These are phyloP conservation scores for Trichoderma simmonsii DNA, from an alignment of 2,329 filamentous ascomycete species.

Conservation along the genomic window DNA sequence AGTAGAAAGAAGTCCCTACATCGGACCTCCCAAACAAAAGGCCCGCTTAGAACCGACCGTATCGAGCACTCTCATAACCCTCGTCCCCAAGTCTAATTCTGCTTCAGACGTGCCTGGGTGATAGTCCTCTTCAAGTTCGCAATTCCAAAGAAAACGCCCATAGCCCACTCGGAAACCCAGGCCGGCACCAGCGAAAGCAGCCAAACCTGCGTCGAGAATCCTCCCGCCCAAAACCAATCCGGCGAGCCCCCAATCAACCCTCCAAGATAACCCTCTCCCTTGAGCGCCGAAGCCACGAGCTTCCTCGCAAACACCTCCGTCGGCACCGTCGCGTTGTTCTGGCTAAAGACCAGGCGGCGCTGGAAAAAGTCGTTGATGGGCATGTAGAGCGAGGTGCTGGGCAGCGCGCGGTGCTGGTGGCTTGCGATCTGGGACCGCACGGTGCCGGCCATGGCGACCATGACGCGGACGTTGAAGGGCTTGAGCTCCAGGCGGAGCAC, in stretches of 20 bases:
- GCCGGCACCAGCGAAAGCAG: slow-evolving; percentile 25
- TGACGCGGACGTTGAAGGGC: slow-evolving; percentile 55
- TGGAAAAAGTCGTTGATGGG: slow-evolving; percentile 46
- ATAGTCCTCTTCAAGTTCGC: slow-evolving; percentile 23
- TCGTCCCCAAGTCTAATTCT: slow-evolving; percentile 10
- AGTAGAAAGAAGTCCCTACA: background rate
- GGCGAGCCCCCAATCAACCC: slow-evolving; percentile 33
- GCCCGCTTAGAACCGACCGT: background rate
- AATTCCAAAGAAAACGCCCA: slow-evolving; percentile 32
- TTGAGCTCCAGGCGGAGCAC: slow-evolving; percentile 52
- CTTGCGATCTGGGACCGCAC: slow-evolving; percentile 50
- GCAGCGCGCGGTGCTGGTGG: slow-evolving; percentile 41
- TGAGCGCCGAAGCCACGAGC: slow-evolving; percentile 43
- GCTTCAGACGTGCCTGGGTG: slow-evolving; percentile 22
- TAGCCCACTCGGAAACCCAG: slow-evolving; percentile 30
- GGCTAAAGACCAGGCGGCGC: slow-evolving; percentile 46
- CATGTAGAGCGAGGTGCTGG: slow-evolving; percentile 45
- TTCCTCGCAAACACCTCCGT: slow-evolving; percentile 43
- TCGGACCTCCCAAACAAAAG: background rate
- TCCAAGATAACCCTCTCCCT: slow-evolving; percentile 36
- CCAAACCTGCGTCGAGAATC: slow-evolving; percentile 31
- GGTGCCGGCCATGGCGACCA: slow-evolving; percentile 54
- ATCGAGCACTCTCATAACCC: background rate
- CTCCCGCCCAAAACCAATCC: slow-evolving; percentile 36
- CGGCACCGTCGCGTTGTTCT: slow-evolving; percentile 44